Base-by-base conservation (phyloP, 208 protist species). In the Trichomonas vaginalis region DNA sequence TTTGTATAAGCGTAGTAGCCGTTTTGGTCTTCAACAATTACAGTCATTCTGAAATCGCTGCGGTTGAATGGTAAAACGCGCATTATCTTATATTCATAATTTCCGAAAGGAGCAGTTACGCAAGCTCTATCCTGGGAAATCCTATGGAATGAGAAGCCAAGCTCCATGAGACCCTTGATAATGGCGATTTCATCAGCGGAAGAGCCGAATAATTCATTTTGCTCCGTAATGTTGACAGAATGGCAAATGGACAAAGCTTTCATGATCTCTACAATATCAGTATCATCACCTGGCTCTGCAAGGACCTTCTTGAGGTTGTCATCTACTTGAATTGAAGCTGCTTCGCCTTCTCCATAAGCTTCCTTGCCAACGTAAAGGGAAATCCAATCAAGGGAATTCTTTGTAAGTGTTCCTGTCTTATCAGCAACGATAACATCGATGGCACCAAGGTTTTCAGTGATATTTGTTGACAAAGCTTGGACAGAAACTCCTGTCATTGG, bases 381-480 rank as follows among this genome's bases (percentile, higher is more conserved):
- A 1, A 92, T 39, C 0, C 23, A 39, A 3, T 35, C 45, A 96
- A 98, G 97, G 8, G 95, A 83, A 88, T 98, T 98, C 40, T 96
- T 96, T 0, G 97, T 98, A 45, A 98, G 96, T 23, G 97, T 98
- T 0, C 97, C 97, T n/a, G 97, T 98, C 96, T 97, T 97, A 95
- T 97, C 97, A 14, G 97, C 96, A 95, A 98, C 97, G 48, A 98
- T 95, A 70, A 97, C 96, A 51, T 97, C 95, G 23, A 98, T 96
- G 10, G 97, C 96, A 6, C 97, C 97, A 14, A 97, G 95, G 45
- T 96, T 95, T 39, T 96, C 96, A 35, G 88, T 96, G 15, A 96
- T 95, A 32, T 92, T 79, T 6, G 96, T 95, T 17, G 92, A 95
- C 6, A 95, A 42, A 47, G 83, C 96, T 8, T 95, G 32, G 9